Percentiles rank a stretch among this genome's conserved stretches.
Conservation (phyloP, 116 monocot species). For the Trichopus zeylanicus region DNA sequence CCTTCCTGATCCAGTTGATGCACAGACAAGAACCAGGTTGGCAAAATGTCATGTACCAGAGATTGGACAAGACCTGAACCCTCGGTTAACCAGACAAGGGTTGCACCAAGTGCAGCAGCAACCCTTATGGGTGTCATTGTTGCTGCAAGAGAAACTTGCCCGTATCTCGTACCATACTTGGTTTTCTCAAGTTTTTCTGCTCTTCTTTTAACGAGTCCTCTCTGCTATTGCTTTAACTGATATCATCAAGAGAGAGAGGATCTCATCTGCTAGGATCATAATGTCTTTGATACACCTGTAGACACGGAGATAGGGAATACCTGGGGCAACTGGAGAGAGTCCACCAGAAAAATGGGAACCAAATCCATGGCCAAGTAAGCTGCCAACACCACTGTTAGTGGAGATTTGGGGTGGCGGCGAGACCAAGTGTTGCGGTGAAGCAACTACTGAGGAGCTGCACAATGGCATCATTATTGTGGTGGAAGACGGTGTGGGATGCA, state of each 20-base stretch:
- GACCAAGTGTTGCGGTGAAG: slow-evolving; percentile 56
- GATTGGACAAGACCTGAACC: slow-evolving; percentile 71
- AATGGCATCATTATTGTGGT: slow-evolving; percentile 72
- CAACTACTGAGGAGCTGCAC: slow-evolving; percentile 83
- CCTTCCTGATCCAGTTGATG: slow-evolving; percentile 34
- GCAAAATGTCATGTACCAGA: slow-evolving; percentile 71
- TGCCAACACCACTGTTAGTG: slow-evolving; percentile 55
- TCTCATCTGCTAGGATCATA: slow-evolving; percentile 54
- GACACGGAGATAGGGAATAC: slow-evolving; percentile 75
- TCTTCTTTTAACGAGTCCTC: slow-evolving; percentile 22
- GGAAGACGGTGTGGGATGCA: slow-evolving; percentile 83
- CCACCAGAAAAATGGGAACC: slow-evolving; percentile 78
- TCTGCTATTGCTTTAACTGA: slow-evolving; percentile 59
- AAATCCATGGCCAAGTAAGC: slow-evolving; percentile 92
- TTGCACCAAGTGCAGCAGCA: slow-evolving; percentile 70
- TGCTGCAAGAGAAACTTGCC: slow-evolving; percentile 48
- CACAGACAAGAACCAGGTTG: slow-evolving; percentile 73
- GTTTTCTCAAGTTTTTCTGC: slow-evolving; percentile 43
- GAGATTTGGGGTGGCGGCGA: slow-evolving; percentile 19
- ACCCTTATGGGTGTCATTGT: slow-evolving; percentile 45
- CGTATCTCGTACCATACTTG: slow-evolving; percentile 39
- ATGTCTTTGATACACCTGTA: slow-evolving; percentile 67
- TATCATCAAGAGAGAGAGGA: slow-evolving; percentile 59
- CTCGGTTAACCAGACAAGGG: slow-evolving; percentile 81
- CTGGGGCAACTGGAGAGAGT: slow-evolving; percentile 77